Percentiles rank a stretch among this genome's conserved stretches.
These are phyloP conservation scores for Gonium pectorale DNA, from an alignment of 139 green algal genomes.

Conservation along the genomic window DNA sequence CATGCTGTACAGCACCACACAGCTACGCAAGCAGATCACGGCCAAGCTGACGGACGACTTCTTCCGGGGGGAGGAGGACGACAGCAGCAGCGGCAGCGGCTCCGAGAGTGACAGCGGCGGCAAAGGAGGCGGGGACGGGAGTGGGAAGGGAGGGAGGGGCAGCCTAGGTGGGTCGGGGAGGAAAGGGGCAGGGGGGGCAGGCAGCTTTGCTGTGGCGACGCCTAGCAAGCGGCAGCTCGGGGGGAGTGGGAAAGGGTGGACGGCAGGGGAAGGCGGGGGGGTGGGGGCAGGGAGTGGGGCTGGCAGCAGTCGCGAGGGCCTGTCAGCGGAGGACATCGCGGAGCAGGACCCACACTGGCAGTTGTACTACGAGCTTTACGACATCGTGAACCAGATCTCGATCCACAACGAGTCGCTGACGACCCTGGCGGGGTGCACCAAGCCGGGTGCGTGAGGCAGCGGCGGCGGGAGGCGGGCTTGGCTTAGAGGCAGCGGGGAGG, in stretches of 20 bases:
- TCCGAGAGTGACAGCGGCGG: neutral
- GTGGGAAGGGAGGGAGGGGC: neutral
- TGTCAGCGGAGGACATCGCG: neutral
- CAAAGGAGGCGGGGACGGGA: neutral
- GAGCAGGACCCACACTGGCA: constrained; percentile 6
- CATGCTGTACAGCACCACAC: neutral
- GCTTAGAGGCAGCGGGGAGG: no score
- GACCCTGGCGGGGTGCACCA: neutral
- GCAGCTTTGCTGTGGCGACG: no score
- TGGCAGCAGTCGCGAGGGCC: no score
- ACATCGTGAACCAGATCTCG: neutral
- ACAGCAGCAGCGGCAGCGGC: no score
- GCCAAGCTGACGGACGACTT: no score
- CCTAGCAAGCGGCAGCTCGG: no score
- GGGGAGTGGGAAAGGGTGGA: no score
- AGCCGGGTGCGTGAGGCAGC: constrained; percentile 28
- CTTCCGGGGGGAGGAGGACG: no score
- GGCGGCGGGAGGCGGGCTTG: no score
- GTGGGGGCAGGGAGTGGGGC: neutral
- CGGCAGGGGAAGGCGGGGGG: neutral
- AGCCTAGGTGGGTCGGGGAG: no score
- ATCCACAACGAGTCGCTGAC: constrained; percentile 22
- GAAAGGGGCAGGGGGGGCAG: no score
- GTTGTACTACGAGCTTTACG: constrained; percentile 16
- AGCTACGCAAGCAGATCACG: no score